A percentile compares a stretch with the other conserved stretches of the same genome.
Evolutionary conservation across 2,329 filamentous ascomycete species (phyloP).

Genomic region (Didymella pomorum): DNA sequence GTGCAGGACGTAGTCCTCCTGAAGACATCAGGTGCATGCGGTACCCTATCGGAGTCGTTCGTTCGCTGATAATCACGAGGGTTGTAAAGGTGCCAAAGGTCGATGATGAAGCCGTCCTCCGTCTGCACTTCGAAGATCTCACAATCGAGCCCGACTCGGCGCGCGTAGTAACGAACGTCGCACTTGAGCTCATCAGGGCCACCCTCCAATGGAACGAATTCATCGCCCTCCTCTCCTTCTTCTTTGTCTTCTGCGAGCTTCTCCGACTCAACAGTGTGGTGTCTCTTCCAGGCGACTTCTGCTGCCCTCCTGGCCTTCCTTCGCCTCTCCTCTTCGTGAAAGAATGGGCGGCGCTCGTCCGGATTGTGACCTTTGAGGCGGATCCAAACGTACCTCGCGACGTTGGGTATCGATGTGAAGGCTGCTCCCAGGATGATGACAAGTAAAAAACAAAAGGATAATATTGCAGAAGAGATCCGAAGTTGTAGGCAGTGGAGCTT

Average conservation of each 20-base stretch:
- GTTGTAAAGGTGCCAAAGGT: slow-evolving; percentile 88
- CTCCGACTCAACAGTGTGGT: slow-evolving; percentile 45
- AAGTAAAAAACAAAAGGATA: slow-evolving; percentile 79
- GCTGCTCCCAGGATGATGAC: slow-evolving; percentile 78
- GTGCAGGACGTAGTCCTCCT: slow-evolving; percentile 44
- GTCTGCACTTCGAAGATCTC: slow-evolving; percentile 87
- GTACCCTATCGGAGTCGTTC: slow-evolving; percentile 57
- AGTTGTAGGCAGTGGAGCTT: slow-evolving; percentile 72
- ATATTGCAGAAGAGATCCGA: slow-evolving; percentile 72
- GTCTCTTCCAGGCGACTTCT: slow-evolving; percentile 68
- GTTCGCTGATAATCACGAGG: slow-evolving; percentile 73
- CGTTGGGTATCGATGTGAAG: slow-evolving; percentile 69
- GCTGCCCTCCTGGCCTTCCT: slow-evolving; percentile 64
- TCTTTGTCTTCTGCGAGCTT: slow-evolving; percentile 53
- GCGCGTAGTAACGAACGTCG: slow-evolving; percentile 85
- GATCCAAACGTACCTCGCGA: slow-evolving; percentile 60
- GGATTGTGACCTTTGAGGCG: slow-evolving; percentile 68
- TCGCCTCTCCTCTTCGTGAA: slow-evolving; percentile 73
- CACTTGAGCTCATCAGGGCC: slow-evolving; percentile 80
- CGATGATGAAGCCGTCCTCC: slow-evolving; percentile 90
- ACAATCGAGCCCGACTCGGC: slow-evolving; percentile 84
- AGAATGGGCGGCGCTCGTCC: slow-evolving; percentile 70
- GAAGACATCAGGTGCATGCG: slow-evolving; percentile 71
- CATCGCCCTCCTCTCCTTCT: slow-evolving; percentile 52
- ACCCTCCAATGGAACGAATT: slow-evolving; percentile 79